Base-by-base conservation (phyloP, 192 early-diverging fungal species). In the Paraglomus brasilianum region DNA sequence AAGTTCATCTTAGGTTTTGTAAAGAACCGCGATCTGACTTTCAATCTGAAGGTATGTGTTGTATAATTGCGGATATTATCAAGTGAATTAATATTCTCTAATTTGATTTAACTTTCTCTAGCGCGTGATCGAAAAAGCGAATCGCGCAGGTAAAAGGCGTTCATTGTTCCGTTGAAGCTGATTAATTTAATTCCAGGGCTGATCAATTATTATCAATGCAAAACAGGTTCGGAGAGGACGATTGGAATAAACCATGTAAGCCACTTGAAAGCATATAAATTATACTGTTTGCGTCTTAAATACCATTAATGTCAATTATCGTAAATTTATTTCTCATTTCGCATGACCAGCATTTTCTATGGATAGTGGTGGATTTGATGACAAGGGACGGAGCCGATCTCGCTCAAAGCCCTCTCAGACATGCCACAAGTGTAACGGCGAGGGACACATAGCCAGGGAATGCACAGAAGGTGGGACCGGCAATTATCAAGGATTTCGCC, bases 381-480 rank as follows among this genome's bases (percentile, higher is more conserved):
- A 42, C 42, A n/a, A 60, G 58, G 58, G 36, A 30, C 30, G 30
- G 30, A 3, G 30, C 30, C 30, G 30, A 30, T 2, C 30, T 30
- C 30, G 30, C 3, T 30, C 30, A 30, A 30, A 30, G 30, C 30
- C 30, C 1, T 1, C 3, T 30, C 60, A 44, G 30, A 62, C 13
- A 11, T 62, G 60, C 30, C 17, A 62, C 30, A 62, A 62, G 46
- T 62, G 60, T 45, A 24, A 24, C 0, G 60, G 46, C 10, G 60
- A 62, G 46, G 42, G 42, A 15, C 60, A 62, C 19, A 24, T 62
- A 1, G 8, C 22, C 13, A 62, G 7, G 10, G 60, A 62, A 30
- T 62, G 58, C 42, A 7, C 30, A 41, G 15, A 11, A 13, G 17
- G 19, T 15, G 19, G 60, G 5, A n/a, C 39, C 46, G 60, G 10